phyloP scores from a whole-genome alignment of 2,329 filamentous ascomycete species.

The Xylogone sp. region DNA sequence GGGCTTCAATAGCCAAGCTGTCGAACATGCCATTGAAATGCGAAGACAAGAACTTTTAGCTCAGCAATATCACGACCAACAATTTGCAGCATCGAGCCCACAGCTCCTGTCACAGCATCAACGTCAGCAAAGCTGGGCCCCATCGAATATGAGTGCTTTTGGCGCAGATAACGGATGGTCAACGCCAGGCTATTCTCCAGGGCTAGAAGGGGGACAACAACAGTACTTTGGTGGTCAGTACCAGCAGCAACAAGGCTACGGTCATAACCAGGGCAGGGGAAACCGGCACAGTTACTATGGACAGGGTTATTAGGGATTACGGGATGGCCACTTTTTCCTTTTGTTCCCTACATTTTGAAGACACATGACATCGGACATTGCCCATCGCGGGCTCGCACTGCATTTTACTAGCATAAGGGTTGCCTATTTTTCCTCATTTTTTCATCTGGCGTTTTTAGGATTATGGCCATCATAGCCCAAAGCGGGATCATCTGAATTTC shows the following conservation, averaged over 20 bases:
- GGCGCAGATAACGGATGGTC: conserved; percentile 33
- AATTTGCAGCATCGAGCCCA: conserved; percentile 20
- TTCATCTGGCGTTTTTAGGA: neutral
- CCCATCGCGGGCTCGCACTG: neutral
- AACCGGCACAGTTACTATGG: conserved; percentile 5
- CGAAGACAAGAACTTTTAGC: conserved; percentile 50
- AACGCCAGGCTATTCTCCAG: conserved; percentile 14
- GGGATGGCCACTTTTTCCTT: neutral
- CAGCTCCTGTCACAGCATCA: conserved; percentile 22
- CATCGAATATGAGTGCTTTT: conserved; percentile 26
- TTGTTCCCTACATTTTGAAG: no score
- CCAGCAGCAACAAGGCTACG: conserved; percentile 8
- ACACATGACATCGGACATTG: no score
- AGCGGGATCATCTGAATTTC: neutral
- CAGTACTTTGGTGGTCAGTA: conserved; percentile 8
- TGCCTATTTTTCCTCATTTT: neutral
- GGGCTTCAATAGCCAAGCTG: conserved; percentile 64
- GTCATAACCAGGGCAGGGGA: conserved; percentile 8
- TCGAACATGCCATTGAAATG: conserved; percentile 69
- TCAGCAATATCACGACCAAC: conserved; percentile 18
- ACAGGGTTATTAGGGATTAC: conserved; percentile 1
- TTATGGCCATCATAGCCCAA: neutral
- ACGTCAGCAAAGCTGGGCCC: conserved; percentile 24
- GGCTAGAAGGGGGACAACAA: conserved; percentile 1
- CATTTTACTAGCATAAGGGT: neutral